Percentiles rank a stretch among this genome's conserved stretches.
phyloP scores from a whole-genome alignment of 805 yeast genomes.

The Metschnikowia noctiluminum region DNA sequence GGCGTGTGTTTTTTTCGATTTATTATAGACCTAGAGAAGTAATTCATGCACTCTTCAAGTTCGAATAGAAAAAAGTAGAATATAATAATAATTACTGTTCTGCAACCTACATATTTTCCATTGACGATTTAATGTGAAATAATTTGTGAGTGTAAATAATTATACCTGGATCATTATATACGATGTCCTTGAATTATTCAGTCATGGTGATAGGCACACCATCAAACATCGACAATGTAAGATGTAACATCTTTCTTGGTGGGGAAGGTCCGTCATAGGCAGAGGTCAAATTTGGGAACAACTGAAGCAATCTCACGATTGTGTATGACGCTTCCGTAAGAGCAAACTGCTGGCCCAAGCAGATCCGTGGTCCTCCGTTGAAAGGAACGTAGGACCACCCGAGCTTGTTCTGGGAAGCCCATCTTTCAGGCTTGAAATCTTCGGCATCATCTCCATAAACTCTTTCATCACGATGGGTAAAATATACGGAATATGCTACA shows the following conservation, averaged over 20 bases:
- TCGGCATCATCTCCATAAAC: constrained; percentile 34
- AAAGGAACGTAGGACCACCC: constrained; percentile 52
- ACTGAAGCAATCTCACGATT: constrained; percentile 34
- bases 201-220: constrained; percentile 21
- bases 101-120: no score
- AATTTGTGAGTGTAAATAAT: no score
- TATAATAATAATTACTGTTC: no score
- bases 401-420: constrained; percentile 29
- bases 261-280: constrained; percentile 15
- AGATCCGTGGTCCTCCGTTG: constrained; percentile 55
- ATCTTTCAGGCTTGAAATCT: constrained; percentile 38
- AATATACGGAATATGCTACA: constrained; percentile 16
- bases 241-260: constrained; percentile 21
- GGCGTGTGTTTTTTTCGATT: no score
- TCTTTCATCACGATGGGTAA: constrained; percentile 21
- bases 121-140: no score
- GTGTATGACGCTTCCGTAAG: constrained; percentile 49
- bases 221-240: constrained; percentile 24
- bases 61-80: no score
- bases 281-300: constrained; percentile 24
- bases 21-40: no score
- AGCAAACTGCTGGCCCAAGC: constrained; percentile 56
- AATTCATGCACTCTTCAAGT: no score
- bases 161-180: no score
- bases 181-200: not conserved